phyloP scores from a whole-genome alignment of 495 filamentous ascomycete species.

The Clohesyomyces aquaticus region DNA sequence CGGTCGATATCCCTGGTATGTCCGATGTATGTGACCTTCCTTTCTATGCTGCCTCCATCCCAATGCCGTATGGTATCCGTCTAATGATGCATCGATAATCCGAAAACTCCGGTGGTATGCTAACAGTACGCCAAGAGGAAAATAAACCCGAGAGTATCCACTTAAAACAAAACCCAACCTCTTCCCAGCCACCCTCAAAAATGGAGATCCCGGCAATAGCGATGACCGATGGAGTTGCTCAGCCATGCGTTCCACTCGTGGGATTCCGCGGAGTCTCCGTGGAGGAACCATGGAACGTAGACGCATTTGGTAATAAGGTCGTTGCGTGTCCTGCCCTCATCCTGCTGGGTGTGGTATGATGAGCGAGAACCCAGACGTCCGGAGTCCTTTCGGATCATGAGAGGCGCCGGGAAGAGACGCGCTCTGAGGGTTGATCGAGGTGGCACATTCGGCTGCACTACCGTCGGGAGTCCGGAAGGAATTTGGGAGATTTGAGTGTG shows the following conservation, averaged over 20 bases:
- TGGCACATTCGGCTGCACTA: not conserved
- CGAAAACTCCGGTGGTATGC: too few relatives aligned
- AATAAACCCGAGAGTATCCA: too few relatives aligned
- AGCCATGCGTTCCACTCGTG: conserved; percentile 10
- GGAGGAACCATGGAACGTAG: conserved; percentile 2
- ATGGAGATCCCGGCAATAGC: not conserved
- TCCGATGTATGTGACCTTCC: too few relatives aligned
- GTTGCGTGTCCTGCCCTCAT: not conserved
- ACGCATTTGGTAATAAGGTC: conserved; percentile 3
- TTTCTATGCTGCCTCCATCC: too few relatives aligned
- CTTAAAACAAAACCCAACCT: too few relatives aligned
- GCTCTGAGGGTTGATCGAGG: not conserved
- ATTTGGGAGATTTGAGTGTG: not conserved
- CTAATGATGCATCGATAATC: too few relatives aligned
- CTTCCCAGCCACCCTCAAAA: too few relatives aligned
- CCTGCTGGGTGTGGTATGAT: not conserved
- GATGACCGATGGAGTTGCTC: conserved; percentile 1
- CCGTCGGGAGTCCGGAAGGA: not conserved
- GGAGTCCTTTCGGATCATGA: conserved; percentile 1
- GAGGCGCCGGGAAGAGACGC: not conserved
- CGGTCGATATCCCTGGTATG: too few relatives aligned
- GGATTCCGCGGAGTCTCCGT: conserved; percentile 1
- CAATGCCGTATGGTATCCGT: too few relatives aligned
- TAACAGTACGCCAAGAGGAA: too few relatives aligned
- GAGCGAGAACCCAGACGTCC: not conserved